Evolutionary conservation across 1,139 yeast species (phyloP).

Genomic region (Geotrichum phurueaensis): DNA sequence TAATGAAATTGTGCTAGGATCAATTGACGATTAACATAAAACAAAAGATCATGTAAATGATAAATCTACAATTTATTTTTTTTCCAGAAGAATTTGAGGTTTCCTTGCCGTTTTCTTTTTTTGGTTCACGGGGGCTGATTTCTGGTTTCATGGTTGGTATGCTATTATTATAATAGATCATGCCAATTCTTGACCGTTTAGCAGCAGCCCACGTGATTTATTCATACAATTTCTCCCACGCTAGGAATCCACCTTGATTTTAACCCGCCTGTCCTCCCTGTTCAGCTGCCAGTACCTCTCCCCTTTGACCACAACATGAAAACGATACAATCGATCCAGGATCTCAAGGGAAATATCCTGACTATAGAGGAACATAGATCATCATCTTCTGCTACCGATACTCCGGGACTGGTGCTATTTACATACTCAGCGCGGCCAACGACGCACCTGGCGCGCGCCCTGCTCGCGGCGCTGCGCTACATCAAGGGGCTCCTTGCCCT

Average conservation of each 20-base stretch:
- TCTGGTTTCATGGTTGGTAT: too few relatives aligned
- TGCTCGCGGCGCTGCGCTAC: not conserved
- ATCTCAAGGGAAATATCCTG: constrained; percentile 6
- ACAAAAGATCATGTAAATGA: not conserved
- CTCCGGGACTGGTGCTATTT: constrained; percentile 1
- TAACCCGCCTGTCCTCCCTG: not conserved
- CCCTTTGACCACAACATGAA: not conserved
- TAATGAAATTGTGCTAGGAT: constrained; percentile 18
- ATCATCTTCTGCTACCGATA: not conserved
- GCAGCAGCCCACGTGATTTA: too few relatives aligned
- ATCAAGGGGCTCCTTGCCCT: not conserved
- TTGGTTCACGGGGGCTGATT: too few relatives aligned
- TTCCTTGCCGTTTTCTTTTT: not conserved
- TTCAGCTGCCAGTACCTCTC: not conserved
- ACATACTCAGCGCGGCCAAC: not conserved
- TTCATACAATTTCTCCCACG: too few relatives aligned
- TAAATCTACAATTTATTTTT: not conserved
- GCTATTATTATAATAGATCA: too few relatives aligned
- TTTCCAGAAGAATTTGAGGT: not conserved
- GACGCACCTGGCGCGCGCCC: not conserved
- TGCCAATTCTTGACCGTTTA: too few relatives aligned
- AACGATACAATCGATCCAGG: constrained; percentile 2
- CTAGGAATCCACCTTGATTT: not conserved
- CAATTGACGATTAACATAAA: constrained; percentile 14
- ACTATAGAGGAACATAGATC: constrained; percentile 9